Percentiles rank a stretch among this genome's conserved stretches.
These are phyloP conservation scores for Monilinia polystroma DNA, from an alignment of 2,329 filamentous ascomycete species.

Conservation along the genomic window DNA sequence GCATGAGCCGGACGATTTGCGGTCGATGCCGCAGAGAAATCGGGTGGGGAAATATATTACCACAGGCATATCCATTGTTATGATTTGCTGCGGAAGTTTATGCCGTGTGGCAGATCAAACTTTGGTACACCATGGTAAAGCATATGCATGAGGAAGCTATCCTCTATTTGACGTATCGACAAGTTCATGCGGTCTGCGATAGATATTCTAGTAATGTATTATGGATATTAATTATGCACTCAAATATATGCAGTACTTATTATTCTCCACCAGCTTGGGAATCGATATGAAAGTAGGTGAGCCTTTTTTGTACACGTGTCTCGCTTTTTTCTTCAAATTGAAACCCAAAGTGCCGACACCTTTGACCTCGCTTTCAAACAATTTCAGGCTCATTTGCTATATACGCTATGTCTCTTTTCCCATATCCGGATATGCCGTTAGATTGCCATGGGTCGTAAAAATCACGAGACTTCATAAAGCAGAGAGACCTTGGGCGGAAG, in stretches of 20 bases:
- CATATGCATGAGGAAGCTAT: conserved; percentile 16
- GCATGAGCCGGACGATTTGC: conserved; percentile 18
- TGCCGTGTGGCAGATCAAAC: conserved; percentile 18
- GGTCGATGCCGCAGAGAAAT: conserved; percentile 11
- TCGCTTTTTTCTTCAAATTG: conserved; percentile 5
- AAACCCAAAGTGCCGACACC: background rate
- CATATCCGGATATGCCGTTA: background rate
- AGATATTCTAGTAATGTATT: conserved; percentile 8
- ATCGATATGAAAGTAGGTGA: conserved; percentile 16
- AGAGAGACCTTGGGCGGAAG: conserved; percentile 4
- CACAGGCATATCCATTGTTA: background rate
- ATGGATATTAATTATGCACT: conserved; percentile 20
- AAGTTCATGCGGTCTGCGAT: conserved; percentile 17
- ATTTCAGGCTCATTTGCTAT: background rate
- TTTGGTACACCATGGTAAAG: conserved; percentile 8
- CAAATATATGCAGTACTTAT: conserved; percentile 2
- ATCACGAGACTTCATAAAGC: conserved; percentile 3
- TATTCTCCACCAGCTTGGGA: conserved; percentile 9
- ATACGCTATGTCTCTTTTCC: background rate
- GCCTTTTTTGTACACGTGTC: conserved; percentile 20
- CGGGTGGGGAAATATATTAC: conserved; percentile 6
- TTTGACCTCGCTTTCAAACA: background rate
- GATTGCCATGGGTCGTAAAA: conserved; percentile 1
- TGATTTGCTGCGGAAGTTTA: conserved; percentile 20
- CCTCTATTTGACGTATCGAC: background rate